These are phyloP conservation scores for Aspergillus neoniger DNA, from an alignment of 2,329 filamentous ascomycete species.

Conservation along the genomic window DNA sequence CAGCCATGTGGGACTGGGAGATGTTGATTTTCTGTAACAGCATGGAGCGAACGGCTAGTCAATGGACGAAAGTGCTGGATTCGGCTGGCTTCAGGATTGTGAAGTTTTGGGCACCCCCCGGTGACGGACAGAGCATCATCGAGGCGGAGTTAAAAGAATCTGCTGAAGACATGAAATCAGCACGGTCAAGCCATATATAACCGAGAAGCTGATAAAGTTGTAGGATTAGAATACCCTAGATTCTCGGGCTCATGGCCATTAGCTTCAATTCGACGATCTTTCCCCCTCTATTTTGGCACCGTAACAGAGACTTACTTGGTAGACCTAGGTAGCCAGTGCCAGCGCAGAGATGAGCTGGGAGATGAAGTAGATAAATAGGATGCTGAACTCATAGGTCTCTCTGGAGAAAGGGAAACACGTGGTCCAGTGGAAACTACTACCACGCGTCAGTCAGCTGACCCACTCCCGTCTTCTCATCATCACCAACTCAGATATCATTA, in stretches of 20 bases:
- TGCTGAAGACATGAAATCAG: not conserved
- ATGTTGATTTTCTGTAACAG: constrained; percentile 3
- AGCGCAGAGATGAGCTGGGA: no score
- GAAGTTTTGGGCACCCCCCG: not conserved
- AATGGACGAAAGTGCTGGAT: not conserved
- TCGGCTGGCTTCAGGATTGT: not conserved
- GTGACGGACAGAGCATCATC: not conserved
- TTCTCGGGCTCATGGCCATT: no score
- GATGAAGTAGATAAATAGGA: no score
- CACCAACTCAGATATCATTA: not conserved
- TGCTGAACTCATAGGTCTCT: no score
- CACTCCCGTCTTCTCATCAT: not conserved
- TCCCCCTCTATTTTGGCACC: no score
- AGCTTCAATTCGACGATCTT: no score
- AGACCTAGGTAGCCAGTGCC: no score
- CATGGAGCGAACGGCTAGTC: not conserved
- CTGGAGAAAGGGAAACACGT: no score
- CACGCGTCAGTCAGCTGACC: not conserved
- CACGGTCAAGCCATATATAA: not conserved
- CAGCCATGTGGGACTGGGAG: constrained; percentile 2
- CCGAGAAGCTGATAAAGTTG: no score
- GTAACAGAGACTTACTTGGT: no score
- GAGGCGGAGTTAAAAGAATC: constrained; percentile 1
- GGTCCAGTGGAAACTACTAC: not conserved
- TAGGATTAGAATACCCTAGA: no score